A percentile compares a stretch with the other conserved stretches of the same genome.
phyloP scores from a whole-genome alignment of 768 basidiomycete genomes.

The Daedaleopsis sinensis region DNA sequence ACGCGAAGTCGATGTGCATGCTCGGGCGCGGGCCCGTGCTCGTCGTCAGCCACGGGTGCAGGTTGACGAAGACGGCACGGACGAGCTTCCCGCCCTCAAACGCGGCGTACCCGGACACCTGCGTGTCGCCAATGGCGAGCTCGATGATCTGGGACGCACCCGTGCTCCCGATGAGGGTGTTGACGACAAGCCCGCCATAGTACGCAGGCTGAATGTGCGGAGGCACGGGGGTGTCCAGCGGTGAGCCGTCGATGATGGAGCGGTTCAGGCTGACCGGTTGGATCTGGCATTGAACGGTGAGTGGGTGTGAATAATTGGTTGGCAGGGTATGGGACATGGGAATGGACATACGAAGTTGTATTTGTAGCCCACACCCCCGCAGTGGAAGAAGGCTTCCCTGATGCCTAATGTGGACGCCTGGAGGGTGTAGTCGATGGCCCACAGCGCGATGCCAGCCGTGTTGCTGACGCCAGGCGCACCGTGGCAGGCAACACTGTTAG shows the following conservation, averaged over 20 bases:
- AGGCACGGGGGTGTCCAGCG: constrained; percentile 50
- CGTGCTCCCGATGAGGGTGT: constrained; percentile 55
- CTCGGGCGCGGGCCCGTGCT: constrained; percentile 38
- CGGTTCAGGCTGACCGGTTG: constrained; percentile 62
- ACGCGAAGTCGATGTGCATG: constrained; percentile 45
- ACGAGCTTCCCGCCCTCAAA: constrained; percentile 49
- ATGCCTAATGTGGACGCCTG: constrained; percentile 60
- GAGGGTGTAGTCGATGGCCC: constrained; percentile 67
- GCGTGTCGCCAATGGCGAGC: constrained; percentile 46
- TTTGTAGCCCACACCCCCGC: constrained; percentile 71
- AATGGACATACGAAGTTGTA: constrained; percentile 54
- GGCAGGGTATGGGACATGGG: too few relatives aligned
- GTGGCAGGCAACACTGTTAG: constrained; percentile 41
- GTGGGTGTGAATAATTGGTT: too few relatives aligned
- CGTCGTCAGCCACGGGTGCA: constrained; percentile 44
- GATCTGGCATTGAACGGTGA: constrained; percentile 42
- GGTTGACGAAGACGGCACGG: constrained; percentile 63
- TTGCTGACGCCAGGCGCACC: constrained; percentile 61
- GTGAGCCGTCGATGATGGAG: constrained; percentile 60
- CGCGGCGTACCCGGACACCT: constrained; percentile 65
- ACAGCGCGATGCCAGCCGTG: constrained; percentile 67
- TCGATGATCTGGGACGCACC: constrained; percentile 48
- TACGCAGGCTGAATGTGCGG: constrained; percentile 70
- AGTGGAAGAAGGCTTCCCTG: constrained; percentile 62
- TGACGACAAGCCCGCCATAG: constrained; percentile 64